A percentile compares a stretch with the other conserved stretches of the same genome.
phyloP scores from a whole-genome alignment of 345 rosid genomes.

The Theobroma cacao region DNA sequence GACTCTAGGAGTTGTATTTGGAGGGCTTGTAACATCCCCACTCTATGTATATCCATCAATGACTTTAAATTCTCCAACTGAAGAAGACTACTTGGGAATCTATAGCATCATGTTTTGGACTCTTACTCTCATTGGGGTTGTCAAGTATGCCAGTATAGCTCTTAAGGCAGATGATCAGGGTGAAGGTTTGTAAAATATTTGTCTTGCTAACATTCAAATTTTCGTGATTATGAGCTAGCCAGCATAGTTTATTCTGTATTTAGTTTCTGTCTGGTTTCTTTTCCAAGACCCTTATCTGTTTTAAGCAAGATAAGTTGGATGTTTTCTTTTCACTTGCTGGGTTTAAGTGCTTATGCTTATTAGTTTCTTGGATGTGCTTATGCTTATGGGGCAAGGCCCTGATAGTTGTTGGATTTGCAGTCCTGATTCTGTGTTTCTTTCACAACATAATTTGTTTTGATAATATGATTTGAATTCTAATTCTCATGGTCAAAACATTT shows the following conservation, averaged over 20 bases:
- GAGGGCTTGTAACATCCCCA: constrained; percentile 76
- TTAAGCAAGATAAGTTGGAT: neutral
- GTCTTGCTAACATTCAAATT: neutral
- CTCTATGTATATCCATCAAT: constrained; percentile 64
- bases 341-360: neutral
- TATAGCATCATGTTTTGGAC: constrained; percentile 72
- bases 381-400: neutral
- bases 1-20: constrained; percentile 71
- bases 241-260: neutral
- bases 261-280: neutral
- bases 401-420: neutral
- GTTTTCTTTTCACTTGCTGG: neutral
- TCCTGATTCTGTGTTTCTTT: neutral
- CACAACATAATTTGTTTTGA: neutral
- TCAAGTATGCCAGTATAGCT: constrained; percentile 50
- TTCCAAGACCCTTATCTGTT: neutral
- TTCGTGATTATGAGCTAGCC: neutral
- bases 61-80: constrained; percentile 55
- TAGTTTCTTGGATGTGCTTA: neutral
- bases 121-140: constrained; percentile 57
- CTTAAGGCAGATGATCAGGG: constrained; percentile 70
- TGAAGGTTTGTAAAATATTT: constrained; percentile 40
- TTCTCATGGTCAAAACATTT: neutral
- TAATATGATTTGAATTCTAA: neutral
- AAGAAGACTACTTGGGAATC: constrained; percentile 61